These are phyloP conservation scores for Xylaria sp. DNA, from an alignment of 2,329 filamentous ascomycete genomes.

Conservation along the genomic window DNA sequence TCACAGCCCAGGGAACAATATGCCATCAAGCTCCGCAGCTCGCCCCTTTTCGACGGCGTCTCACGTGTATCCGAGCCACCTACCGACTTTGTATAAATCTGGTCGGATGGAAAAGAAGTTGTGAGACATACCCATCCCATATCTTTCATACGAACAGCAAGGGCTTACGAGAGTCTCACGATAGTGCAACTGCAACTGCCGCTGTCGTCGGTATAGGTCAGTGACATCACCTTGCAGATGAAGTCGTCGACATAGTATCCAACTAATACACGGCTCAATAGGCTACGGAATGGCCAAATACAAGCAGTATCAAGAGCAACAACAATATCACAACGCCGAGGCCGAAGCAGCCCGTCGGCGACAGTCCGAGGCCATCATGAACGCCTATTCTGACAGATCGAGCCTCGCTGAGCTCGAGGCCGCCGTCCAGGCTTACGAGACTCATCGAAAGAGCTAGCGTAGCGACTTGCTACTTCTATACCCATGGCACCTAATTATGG, in stretches of 20 bases:
- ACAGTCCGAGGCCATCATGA: constrained; percentile 56
- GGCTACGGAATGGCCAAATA: constrained; percentile 49
- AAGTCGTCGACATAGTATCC: constrained; percentile 12
- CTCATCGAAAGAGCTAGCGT: constrained; percentile 36
- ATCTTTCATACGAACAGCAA: neutral
- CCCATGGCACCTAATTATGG: constrained; percentile 3
- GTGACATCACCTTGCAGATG: constrained; percentile 13
- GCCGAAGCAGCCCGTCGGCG: constrained; percentile 48
- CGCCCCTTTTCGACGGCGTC: constrained; percentile 47
- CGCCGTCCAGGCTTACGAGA: constrained; percentile 60
- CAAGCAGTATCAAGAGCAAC: constrained; percentile 44
- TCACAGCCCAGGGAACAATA: constrained; percentile 15
- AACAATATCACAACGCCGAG: constrained; percentile 46
- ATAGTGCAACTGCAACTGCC: constrained; percentile 48
- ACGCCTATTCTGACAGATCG: constrained; percentile 62
- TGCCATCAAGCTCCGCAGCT: constrained; percentile 33
- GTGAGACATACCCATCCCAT: constrained; percentile 21
- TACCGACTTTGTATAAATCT: constrained; percentile 46
- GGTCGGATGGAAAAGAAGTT: constrained; percentile 46
- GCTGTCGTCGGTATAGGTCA: constrained; percentile 51
- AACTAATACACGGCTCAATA: constrained; percentile 21
- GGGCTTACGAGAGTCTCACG: constrained; percentile 36
- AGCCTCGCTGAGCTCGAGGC: constrained; percentile 61
- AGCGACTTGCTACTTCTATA: neutral
- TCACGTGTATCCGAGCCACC: constrained; percentile 47